Base-by-base conservation (phyloP, 1,139 yeast genomes). In the Taphrina populina region DNA sequence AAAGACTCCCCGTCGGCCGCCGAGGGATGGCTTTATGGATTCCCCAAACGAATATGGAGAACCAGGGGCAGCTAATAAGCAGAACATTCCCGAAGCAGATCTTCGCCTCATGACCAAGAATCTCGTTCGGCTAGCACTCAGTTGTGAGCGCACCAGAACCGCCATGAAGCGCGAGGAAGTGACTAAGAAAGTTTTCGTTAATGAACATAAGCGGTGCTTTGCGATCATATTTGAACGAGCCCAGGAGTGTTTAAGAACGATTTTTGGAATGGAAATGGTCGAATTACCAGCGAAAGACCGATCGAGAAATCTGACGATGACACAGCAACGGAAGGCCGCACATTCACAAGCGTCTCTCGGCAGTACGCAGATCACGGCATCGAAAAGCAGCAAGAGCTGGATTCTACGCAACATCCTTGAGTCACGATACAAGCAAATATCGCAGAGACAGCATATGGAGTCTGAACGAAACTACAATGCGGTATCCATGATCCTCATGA, bases 81-180 rank as follows among this genome's bases (percentile, higher is more conserved):
- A n/a, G 27, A 26, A 17, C 19, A 17, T 49, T 3, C 36, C 54
- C 4, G 46, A 35, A 15, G 59, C 32, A 24, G 63, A 56, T 24
- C 26, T 61, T 7, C 27, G 33, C 32, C 49, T 61, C 13, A 61
- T 62, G 63, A 60, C 58, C 19, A 56, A 53, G 43, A 60, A 61
- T 15, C 47, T 62, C 29, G 61, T 61, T 15, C 52, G 58, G 29
- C 49, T 60, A 19, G 62, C 62, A 13, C 52, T 62, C 7, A 57
- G 59, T 19, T 32, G 34, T 27, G 64, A 60, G 33, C 53, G 55
- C 23, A 41, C 47, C 11, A 53, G 62, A 10, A 27, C 30, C 6
- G 58, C 64, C 4, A 27, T 62, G 13, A 59, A 62, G 11, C 52
- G 62, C 17, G 47, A 47, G 10, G 53, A 32, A 30, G 56, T 62